phyloP scores from a whole-genome alignment of 192 early-diverging fungal species.

The Linnemannia zychae region DNA sequence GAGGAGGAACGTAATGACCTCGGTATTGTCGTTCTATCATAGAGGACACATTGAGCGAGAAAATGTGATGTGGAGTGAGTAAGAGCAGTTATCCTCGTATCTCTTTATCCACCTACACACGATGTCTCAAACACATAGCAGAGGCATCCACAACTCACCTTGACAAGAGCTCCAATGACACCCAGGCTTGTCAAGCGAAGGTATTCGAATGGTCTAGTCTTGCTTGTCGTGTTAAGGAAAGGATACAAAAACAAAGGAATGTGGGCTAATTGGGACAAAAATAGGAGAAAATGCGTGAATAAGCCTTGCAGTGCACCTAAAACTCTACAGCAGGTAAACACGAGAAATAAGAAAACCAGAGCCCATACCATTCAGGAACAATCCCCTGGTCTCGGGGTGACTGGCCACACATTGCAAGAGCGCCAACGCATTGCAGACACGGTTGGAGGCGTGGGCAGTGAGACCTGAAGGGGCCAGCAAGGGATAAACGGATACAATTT shows the following conservation, averaged over 20 bases:
- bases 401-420: slow-evolving; percentile 96
- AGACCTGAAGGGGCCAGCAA: slow-evolving; percentile 88
- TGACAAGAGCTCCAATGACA: slow-evolving; percentile 96
- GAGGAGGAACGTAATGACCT: slow-evolving; percentile 94
- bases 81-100: not conserved
- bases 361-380: slow-evolving; percentile 81
- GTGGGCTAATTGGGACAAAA: slow-evolving; percentile 74
- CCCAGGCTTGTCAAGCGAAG: slow-evolving; percentile 91
- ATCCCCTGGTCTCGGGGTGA: slow-evolving; percentile 89
- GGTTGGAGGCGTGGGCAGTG: slow-evolving; percentile 90
- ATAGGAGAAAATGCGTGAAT: not conserved
- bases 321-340: not conserved
- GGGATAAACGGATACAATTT: slow-evolving; percentile 97
- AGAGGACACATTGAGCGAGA: not conserved
- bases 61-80: not conserved
- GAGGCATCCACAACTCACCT: slow-evolving; percentile 62
- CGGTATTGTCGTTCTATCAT: slow-evolving; percentile 88
- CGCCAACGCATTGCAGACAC: slow-evolving; percentile 96
- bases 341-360: not conserved
- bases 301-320: not conserved
- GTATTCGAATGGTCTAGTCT: slow-evolving; percentile 95
- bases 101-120: slow-evolving; percentile 16
- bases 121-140: not conserved
- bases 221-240: slow-evolving; percentile 94
- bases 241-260: slow-evolving; percentile 96